Evolutionary conservation across 805 yeast species (phyloP), one percentile per base, ranked within the genome.

Genomic region (Ogataea naganishii): DNA sequence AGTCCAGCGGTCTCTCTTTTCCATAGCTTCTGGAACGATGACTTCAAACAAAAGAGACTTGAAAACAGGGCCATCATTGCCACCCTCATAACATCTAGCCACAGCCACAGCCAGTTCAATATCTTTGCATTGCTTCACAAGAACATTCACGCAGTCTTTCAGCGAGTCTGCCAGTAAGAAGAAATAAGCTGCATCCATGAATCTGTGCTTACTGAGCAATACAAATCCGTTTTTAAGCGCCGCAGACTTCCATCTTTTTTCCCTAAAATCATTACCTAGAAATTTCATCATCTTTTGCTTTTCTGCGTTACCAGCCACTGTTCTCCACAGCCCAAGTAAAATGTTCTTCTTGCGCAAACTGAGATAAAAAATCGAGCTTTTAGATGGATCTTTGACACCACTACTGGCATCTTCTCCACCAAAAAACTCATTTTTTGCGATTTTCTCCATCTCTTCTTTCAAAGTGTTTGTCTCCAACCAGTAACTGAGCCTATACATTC

Each of bases 211-310:
- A 37, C 96, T 83, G 39, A 92, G 53, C 24, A 89, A 58, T 0
- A 84, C 97, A 62, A 74, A 89, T 0, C 97, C 97, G 56, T 89
- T 89, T 46, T 92, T 92, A 44, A 75, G 54, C 0, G 97, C 96
- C 1, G 96, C 96, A 0, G 82, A 65, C 41, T 64, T 72, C 96
- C 96, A 88, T 29, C 96, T 62, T 11, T 67, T 65, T 31, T 76
- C 72, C 4, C 60, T 56, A 51, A 88, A 89, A 47, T 92, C 92
- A 48, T 88, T 80, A 14, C 64, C 61, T 42, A 89, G 60, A 44
- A 89, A 82, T 44, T 67, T 79, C 29, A 84, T 40, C 76, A 89
- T 82, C 48, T 88, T 89, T 21, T 69, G 74, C 41, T 79, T 85
- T 47, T 89, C 98, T 1, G 79, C 70, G 49, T 86, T 83, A 2